Evolutionary conservation across 2,329 filamentous ascomycete genomes (phyloP).

Genomic region (Penicillium sp.): DNA sequence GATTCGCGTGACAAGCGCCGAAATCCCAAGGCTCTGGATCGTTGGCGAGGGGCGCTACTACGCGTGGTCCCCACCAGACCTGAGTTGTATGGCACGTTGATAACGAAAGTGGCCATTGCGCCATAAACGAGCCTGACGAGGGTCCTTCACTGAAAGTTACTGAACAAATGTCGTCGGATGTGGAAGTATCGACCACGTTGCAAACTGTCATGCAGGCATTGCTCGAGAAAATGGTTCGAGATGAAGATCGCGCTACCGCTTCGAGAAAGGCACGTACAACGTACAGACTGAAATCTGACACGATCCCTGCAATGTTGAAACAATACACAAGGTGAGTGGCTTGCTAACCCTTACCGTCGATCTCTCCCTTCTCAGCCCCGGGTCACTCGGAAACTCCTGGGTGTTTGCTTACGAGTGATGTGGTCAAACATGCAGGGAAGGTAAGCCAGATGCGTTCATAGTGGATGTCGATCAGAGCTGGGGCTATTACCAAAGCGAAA

Average conservation of each 20-base stretch:
- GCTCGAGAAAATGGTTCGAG: background rate
- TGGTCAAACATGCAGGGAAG: background rate
- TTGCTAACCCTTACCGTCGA: slow-evolving; percentile 9
- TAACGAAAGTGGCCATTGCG: background rate
- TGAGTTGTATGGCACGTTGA: background rate
- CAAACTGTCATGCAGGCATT: background rate
- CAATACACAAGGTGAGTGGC: background rate
- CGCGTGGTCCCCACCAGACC: background rate
- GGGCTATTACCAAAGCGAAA: background rate
- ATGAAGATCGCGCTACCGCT: background rate
- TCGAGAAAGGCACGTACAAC: background rate
- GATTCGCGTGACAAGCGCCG: background rate
- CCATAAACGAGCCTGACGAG: background rate
- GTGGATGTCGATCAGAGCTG: background rate
- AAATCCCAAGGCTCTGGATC: background rate
- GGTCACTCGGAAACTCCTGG: background rate
- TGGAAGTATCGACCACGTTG: background rate
- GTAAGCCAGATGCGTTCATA: background rate
- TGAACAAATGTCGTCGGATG: background rate
- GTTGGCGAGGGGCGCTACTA: background rate
- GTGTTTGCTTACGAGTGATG: background rate
- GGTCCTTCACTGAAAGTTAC: background rate
- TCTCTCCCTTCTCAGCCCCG: background rate
- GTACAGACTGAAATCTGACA: background rate
- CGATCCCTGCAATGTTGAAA: background rate